These are phyloP conservation scores for Acidomyces sp. DNA, from an alignment of 495 filamentous ascomycete species.

Conservation along the genomic window DNA sequence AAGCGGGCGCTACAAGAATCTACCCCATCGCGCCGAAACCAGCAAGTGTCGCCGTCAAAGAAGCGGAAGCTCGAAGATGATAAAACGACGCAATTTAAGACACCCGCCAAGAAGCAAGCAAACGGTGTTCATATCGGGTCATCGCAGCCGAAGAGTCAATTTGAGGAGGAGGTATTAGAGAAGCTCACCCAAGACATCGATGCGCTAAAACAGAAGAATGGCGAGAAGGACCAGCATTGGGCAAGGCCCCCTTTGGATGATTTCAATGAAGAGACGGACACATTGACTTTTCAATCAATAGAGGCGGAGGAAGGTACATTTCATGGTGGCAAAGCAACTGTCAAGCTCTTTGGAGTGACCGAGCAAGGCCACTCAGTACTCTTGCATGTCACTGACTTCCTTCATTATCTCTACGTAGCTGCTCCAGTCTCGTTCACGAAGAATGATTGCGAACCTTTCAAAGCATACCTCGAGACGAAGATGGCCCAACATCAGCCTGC, in stretches of 20 bases:
- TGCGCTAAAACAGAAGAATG: constrained; percentile 67
- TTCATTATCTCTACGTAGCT: constrained; percentile 89
- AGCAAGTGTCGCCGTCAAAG: constrained; percentile 47
- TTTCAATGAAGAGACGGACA: constrained; percentile 59
- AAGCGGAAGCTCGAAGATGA: constrained; percentile 62
- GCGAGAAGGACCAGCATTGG: constrained; percentile 94
- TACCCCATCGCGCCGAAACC: constrained; percentile 39
- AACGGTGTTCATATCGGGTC: constrained; percentile 51
- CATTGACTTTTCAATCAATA: constrained; percentile 84
- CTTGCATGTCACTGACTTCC: constrained; percentile 88
- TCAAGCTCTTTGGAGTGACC: constrained; percentile 96
- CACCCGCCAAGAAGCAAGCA: constrained; percentile 40
- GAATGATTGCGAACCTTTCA: constrained; percentile 62
- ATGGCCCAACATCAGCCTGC: constrained; percentile 49
- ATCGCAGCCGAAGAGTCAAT: constrained; percentile 77
- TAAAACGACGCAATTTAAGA: constrained; percentile 42
- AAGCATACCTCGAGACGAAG: constrained; percentile 60
- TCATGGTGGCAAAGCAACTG: constrained; percentile 52
- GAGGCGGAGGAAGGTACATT: constrained; percentile 82
- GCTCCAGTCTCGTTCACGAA: constrained; percentile 71
- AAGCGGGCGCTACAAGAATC: constrained; percentile 51
- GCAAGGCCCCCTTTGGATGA: constrained; percentile 58
- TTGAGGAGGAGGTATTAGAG: constrained; percentile 87
- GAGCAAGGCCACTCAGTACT: constrained; percentile 90
- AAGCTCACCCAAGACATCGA: constrained; percentile 86